phyloP scores from a whole-genome alignment of 495 filamentous ascomycete species.

The Tuber melanosporum region DNA sequence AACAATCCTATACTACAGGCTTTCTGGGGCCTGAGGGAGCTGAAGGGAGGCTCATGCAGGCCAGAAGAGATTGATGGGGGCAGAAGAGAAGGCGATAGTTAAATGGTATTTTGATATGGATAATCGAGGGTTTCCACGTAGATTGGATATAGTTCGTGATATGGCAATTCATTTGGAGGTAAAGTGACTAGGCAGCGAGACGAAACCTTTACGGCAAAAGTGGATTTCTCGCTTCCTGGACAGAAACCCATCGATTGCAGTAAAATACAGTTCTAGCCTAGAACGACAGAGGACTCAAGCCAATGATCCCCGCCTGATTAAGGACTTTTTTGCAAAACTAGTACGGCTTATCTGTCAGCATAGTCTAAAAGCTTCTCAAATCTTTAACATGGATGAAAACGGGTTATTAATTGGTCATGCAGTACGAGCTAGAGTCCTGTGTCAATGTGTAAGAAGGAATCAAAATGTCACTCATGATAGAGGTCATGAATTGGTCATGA shows the following conservation, averaged over 20 bases:
- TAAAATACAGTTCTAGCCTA: not conserved
- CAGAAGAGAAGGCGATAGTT: not conserved
- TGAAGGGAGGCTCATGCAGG: not conserved
- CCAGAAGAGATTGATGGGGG: not conserved
- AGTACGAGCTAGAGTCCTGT: too few relatives aligned
- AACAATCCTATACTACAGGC: too few relatives aligned
- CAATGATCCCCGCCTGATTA: not conserved
- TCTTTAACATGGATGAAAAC: not conserved
- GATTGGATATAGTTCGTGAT: constrained; percentile 1
- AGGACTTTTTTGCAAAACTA: constrained; percentile 12
- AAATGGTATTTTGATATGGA: constrained; percentile 2
- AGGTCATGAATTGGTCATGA: too few relatives aligned
- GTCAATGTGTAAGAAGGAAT: too few relatives aligned
- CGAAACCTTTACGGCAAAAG: not conserved
- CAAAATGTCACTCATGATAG: too few relatives aligned
- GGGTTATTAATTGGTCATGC: constrained; percentile 1
- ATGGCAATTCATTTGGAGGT: constrained; percentile 9
- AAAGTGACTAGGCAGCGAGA: constrained; percentile 3
- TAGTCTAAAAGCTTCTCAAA: too few relatives aligned
- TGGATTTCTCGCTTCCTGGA: constrained; percentile 10
- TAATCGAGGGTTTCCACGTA: constrained; percentile 4
- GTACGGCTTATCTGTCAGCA: not conserved
- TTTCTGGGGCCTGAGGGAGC: not conserved
- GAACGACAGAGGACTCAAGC: constrained; percentile 4
- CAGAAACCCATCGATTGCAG: constrained; percentile 4